Conservation (phyloP, 1,284 basidiomycete genomes). For the Puccinia brachypodii region DNA sequence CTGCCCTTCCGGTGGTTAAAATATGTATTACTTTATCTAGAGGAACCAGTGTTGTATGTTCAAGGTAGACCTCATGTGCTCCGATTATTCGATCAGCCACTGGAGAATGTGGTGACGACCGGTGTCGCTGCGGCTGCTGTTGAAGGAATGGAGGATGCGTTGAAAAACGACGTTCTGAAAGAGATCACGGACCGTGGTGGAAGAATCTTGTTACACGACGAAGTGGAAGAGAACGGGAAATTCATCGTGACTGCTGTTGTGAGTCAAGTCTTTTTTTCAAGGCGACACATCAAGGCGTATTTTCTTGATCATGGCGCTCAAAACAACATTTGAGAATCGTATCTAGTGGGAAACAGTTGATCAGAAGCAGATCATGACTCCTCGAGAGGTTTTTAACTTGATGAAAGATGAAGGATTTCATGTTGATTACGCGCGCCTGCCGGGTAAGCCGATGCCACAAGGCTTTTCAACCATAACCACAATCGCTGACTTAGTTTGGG, state of each 20-base stretch:
- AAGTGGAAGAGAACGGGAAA: slow-evolving; percentile 85
- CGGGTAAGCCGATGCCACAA: neutral
- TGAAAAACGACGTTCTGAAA: slow-evolving; percentile 84
- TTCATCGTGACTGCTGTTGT: slow-evolving; percentile 63
- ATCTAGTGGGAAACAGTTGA: slow-evolving; percentile 77
- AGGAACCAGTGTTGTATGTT: slow-evolving; percentile 53
- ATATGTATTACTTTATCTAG: neutral
- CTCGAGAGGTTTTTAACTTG: slow-evolving; percentile 73
- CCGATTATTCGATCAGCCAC: slow-evolving; percentile 80
- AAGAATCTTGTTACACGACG: slow-evolving; percentile 83
- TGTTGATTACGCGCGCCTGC: slow-evolving; percentile 47
- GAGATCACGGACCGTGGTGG: slow-evolving; percentile 76
- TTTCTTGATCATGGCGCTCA: slow-evolving; percentile 55
- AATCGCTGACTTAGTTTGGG: neutral
- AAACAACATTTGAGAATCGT: slow-evolving; percentile 55
- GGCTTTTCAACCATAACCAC: no score
- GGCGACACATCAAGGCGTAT: neutral
- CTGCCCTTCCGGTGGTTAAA: neutral
- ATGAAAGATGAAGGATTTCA: slow-evolving; percentile 52
- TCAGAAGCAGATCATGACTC: slow-evolving; percentile 88
- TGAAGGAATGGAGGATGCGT: slow-evolving; percentile 83
- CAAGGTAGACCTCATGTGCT: slow-evolving; percentile 88
- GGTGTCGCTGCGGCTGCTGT: slow-evolving; percentile 90
- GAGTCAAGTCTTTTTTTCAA: slow-evolving; percentile 61
- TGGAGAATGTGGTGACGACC: slow-evolving; percentile 85